Conservation (phyloP, 192 early-diverging fungal genomes). For the Jimgerdemannia lactiflua region DNA sequence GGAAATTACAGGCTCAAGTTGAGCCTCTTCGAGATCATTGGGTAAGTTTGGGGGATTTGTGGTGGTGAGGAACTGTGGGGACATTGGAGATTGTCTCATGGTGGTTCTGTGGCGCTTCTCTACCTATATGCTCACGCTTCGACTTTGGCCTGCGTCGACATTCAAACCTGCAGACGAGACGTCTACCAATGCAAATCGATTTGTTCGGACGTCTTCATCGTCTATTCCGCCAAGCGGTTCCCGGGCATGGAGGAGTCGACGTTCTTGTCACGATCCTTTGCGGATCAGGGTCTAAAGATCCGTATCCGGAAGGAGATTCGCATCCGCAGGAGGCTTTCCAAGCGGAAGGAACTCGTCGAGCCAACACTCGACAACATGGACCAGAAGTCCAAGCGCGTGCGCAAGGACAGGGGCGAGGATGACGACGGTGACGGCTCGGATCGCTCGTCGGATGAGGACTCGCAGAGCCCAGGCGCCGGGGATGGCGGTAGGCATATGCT, state of each 20-base stretch:
- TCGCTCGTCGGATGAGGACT: background rate
- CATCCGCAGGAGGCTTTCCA: slow-evolving; percentile 17
- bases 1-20: slow-evolving; percentile 84
- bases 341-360: slow-evolving; percentile 7
- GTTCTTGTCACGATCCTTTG: slow-evolving; percentile 84
- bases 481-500: background rate
- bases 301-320: slow-evolving; percentile 87
- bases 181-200: slow-evolving; percentile 91
- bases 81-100: background rate
- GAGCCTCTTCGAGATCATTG: slow-evolving; percentile 90
- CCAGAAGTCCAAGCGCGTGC: background rate
- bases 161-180: slow-evolving; percentile 43
- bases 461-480: background rate
- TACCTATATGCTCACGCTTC: slow-evolving; percentile 3
- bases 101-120: background rate
- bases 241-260: slow-evolving; percentile 98
- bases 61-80: background rate
- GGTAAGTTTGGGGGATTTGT: slow-evolving; percentile 31
- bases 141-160: slow-evolving; percentile 6
- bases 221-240: slow-evolving; percentile 94
- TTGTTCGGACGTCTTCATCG: slow-evolving; percentile 80
- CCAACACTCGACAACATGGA: background rate
- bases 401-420: background rate
- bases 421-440: background rate
- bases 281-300: slow-evolving; percentile 95